Conservation (phyloP, 345 rosid genomes). For the Microthlaspi erraticum region DNA sequence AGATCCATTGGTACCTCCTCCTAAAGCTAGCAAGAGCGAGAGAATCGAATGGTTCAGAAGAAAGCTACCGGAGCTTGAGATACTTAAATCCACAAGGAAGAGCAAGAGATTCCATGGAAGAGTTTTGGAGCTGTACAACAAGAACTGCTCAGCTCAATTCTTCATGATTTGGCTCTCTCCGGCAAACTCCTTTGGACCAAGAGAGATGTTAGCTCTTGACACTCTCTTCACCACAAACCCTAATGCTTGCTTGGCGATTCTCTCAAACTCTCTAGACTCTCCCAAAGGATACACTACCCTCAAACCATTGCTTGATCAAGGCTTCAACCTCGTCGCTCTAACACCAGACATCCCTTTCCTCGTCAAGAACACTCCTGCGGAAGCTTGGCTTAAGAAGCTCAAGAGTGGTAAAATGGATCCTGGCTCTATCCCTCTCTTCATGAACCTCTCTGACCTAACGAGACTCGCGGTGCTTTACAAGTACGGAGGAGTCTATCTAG, state of each 20-base stretch:
- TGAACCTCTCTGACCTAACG: constrained; percentile 68
- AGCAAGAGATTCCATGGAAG: constrained; percentile 51
- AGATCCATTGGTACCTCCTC: constrained; percentile 57
- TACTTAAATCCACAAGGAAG: constrained; percentile 52
- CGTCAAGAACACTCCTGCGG: constrained; percentile 64
- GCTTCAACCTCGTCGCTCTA: constrained; percentile 57
- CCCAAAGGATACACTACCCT: constrained; percentile 52
- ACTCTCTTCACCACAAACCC: constrained; percentile 63
- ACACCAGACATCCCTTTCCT: constrained; percentile 59
- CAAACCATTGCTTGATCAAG: constrained; percentile 56
- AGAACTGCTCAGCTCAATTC: constrained; percentile 55
- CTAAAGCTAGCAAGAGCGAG: constrained; percentile 50
- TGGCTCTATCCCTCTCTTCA: constrained; percentile 61
- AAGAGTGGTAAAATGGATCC: constrained; percentile 68
- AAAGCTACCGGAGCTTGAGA: constrained; percentile 54
- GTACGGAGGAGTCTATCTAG: constrained; percentile 80
- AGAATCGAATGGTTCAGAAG: constrained; percentile 64
- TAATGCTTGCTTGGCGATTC: constrained; percentile 58
- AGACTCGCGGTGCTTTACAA: constrained; percentile 68
- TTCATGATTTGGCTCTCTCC: constrained; percentile 85
- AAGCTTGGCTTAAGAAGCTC: constrained; percentile 62
- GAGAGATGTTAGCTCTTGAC: constrained; percentile 64
- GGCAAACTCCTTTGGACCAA: constrained; percentile 54
- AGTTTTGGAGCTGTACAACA: constrained; percentile 51
- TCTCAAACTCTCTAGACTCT: constrained; percentile 66